Evolutionary conservation across 1,284 basidiomycete species (phyloP).

Genomic region (Neolentinus lepideus): DNA sequence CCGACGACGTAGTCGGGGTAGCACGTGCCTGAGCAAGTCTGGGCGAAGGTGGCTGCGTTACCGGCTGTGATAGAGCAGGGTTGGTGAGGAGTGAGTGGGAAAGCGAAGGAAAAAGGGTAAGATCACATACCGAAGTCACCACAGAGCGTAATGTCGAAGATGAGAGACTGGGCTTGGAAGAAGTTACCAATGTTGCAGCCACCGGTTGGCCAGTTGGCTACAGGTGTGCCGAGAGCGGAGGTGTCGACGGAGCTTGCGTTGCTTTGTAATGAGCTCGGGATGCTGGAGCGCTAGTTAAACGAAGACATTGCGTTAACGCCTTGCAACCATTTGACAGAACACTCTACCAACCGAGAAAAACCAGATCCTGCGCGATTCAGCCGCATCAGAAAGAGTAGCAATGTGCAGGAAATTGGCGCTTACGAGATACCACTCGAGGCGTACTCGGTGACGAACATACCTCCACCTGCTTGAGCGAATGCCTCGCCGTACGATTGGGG

Average conservation of each 20-base stretch:
- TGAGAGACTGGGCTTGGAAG: conserved; percentile 61
- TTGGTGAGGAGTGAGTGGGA: conserved; percentile 9
- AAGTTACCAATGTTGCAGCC: conserved; percentile 53
- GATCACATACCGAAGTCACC: conserved; percentile 46
- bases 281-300: conserved; percentile 36
- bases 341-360: conserved; percentile 50
- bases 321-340: not conserved
- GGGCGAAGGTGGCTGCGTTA: conserved; percentile 40
- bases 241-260: conserved; percentile 56
- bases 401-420: conserved; percentile 19
- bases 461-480: conserved; percentile 61
- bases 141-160: conserved; percentile 74
- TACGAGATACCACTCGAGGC: conserved; percentile 58
- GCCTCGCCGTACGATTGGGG: conserved; percentile 53
- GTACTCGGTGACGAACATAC: conserved; percentile 68
- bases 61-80: conserved; percentile 33
- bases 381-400: not conserved
- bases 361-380: conserved; percentile 56
- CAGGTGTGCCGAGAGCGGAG: conserved; percentile 55
- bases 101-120: not conserved
- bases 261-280: conserved; percentile 49
- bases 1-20: conserved; percentile 75
- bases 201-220: conserved; percentile 57
- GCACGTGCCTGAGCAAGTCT: conserved; percentile 62
- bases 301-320: too few relatives aligned